Evolutionary conservation across 345 rosid species (phyloP).

Genomic region (Theobroma cacao): DNA sequence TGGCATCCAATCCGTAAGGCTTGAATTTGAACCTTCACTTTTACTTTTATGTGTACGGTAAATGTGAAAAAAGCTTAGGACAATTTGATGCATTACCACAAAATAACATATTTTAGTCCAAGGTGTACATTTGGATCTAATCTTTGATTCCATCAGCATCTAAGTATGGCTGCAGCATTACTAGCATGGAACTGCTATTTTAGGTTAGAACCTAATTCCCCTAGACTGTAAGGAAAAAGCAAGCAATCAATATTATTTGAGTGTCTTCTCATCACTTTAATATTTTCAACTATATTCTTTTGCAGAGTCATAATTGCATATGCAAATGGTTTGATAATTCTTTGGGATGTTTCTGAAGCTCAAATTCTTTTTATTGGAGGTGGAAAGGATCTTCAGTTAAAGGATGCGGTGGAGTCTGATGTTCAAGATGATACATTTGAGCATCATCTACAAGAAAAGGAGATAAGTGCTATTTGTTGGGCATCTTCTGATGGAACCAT

Average conservation of each 20-base stretch:
- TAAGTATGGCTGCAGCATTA: not conserved
- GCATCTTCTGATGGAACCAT: slow-evolving; percentile 62
- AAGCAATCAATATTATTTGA: not conserved
- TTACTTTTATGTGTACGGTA: not conserved
- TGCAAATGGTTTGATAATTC: slow-evolving; percentile 55
- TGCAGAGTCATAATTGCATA: slow-evolving; percentile 69
- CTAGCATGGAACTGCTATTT: not conserved
- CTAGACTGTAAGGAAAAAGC: not conserved
- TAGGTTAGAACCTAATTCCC: not conserved
- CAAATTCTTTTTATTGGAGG: slow-evolving; percentile 56
- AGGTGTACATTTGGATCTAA: not conserved
- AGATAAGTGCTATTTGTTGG: slow-evolving; percentile 78
- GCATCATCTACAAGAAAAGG: slow-evolving; percentile 41
- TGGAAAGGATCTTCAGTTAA: slow-evolving; percentile 55
- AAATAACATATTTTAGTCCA: not conserved
- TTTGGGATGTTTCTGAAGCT: slow-evolving; percentile 62
- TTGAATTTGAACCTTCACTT: not conserved
- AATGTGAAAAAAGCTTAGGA: not conserved
- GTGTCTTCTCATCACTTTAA: not conserved
- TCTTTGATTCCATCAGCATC: not conserved
- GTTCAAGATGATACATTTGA: slow-evolving; percentile 26
- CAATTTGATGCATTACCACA: not conserved
- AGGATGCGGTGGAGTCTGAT: slow-evolving; percentile 33
- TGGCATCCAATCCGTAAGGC: not conserved
- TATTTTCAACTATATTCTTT: slow-evolving; percentile 10